Conservation (phyloP, 768 basidiomycete genomes). For the Rhodotorula paludigena region DNA sequence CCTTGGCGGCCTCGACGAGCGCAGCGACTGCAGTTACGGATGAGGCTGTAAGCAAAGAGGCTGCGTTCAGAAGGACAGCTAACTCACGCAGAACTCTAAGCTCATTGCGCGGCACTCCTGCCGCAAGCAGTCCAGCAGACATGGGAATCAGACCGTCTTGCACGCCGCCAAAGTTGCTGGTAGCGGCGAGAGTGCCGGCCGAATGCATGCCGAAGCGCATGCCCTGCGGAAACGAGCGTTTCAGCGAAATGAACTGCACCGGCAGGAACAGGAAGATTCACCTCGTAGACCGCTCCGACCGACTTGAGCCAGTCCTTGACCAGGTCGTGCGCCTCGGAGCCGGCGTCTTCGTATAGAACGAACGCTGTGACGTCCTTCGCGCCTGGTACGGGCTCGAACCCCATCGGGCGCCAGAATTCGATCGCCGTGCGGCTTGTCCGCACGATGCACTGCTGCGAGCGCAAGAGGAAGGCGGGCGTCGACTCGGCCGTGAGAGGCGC, state of each 20-base stretch:
- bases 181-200: background rate
- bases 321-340: background rate
- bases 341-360: constrained; percentile 29
- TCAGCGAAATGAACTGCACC: background rate
- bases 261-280: background rate
- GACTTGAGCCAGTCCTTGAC: constrained; percentile 14
- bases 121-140: constrained; percentile 6
- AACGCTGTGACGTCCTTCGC: constrained; percentile 31
- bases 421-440: constrained; percentile 9
- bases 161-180: constrained; percentile 1
- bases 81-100: constrained; percentile 23
- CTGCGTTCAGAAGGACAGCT: accelerated
- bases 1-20: constrained; percentile 11
- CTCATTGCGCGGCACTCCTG: constrained; percentile 4
- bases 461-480: constrained; percentile 7
- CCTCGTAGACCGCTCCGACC: constrained; percentile 9
- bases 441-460: constrained; percentile 29
- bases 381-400: constrained; percentile 31
- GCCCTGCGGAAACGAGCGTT: background rate
- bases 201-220: constrained; percentile 25
- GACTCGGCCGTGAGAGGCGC: background rate
- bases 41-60: background rate
- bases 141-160: constrained; percentile 26
- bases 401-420: constrained; percentile 37
- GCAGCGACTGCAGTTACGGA: background rate